Conservation (phyloP, 2,329 filamentous ascomycete species). For the Colletotrichum siamense region DNA sequence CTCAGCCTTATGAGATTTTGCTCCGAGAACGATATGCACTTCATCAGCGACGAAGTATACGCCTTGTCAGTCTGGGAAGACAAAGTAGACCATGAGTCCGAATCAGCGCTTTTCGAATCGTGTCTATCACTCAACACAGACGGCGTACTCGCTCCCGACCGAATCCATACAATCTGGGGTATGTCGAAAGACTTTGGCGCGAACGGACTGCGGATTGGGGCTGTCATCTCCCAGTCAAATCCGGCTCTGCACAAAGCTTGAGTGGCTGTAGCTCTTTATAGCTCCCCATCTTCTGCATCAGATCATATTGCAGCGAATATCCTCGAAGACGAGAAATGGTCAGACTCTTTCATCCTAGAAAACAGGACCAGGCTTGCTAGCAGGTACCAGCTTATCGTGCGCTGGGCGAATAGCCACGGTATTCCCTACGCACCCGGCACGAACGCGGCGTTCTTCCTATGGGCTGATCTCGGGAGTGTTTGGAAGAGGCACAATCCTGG, state of each 20-base stretch:
- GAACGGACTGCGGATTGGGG: slow-evolving; percentile 47
- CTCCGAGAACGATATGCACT: slow-evolving; percentile 40
- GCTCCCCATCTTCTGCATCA: neutral
- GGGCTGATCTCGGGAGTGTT: slow-evolving; percentile 49
- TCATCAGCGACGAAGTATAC: slow-evolving; percentile 55
- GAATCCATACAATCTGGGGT: slow-evolving; percentile 44
- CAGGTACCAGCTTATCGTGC: slow-evolving; percentile 41
- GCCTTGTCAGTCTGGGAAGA: slow-evolving; percentile 46
- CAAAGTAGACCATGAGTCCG: slow-evolving; percentile 39
- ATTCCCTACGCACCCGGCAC: slow-evolving; percentile 51
- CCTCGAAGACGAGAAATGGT: slow-evolving; percentile 28
- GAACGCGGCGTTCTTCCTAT: slow-evolving; percentile 62
- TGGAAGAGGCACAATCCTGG: slow-evolving; percentile 75
- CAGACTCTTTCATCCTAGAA: slow-evolving; percentile 45
- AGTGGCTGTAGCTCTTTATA: neutral
- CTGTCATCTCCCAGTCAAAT: slow-evolving; percentile 25
- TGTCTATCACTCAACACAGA: slow-evolving; percentile 40
- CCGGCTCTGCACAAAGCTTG: slow-evolving; percentile 26
- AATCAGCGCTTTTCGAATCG: slow-evolving; percentile 38
- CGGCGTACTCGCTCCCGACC: slow-evolving; percentile 41
- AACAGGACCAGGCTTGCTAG: slow-evolving; percentile 45
- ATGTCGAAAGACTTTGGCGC: slow-evolving; percentile 44
- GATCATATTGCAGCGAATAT: slow-evolving; percentile 18
- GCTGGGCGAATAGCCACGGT: slow-evolving; percentile 40
- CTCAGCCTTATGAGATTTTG: neutral